phyloP scores from a whole-genome alignment of 2,329 filamentous ascomycete genomes.

The Alternaria gansuensis region DNA sequence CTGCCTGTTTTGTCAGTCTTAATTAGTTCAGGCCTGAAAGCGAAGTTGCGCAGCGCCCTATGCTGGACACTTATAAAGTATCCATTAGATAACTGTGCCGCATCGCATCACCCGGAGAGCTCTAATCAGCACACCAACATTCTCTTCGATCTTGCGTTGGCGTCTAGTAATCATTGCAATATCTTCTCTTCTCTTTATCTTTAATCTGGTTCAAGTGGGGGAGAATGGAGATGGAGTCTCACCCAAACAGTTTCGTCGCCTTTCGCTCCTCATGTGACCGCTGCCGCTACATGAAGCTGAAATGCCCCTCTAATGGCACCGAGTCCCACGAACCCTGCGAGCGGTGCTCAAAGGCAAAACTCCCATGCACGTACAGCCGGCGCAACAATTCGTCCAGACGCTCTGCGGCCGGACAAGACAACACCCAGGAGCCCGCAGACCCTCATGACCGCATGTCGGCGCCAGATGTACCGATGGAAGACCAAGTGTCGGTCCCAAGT shows the following conservation, averaged over 20 bases:
- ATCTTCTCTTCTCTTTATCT: too few relatives aligned
- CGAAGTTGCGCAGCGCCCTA: too few relatives aligned
- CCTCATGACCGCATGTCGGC: background rate
- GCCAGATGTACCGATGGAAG: background rate
- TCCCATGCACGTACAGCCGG: constrained; percentile 1
- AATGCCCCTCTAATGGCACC: constrained; percentile 2
- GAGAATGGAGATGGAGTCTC: background rate
- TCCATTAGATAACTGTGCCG: too few relatives aligned
- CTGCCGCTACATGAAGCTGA: constrained; percentile 4
- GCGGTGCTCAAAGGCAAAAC: constrained; percentile 1
- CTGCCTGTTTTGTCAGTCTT: too few relatives aligned
- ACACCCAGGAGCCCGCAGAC: background rate
- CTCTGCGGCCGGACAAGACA: background rate
- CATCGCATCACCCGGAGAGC: too few relatives aligned
- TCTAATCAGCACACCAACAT: too few relatives aligned
- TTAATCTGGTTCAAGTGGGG: too few relatives aligned
- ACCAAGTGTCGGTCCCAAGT: background rate
- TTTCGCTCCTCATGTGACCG: constrained; percentile 3
- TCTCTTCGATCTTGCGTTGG: too few relatives aligned
- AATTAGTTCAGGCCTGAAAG: too few relatives aligned
- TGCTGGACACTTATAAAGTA: too few relatives aligned
- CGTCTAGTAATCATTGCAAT: too few relatives aligned
- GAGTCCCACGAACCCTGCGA: background rate
- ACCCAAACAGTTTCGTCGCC: background rate
- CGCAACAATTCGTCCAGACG: background rate